Conservation (phyloP, 1,284 basidiomycete species). For the Naganishia cerealis region DNA sequence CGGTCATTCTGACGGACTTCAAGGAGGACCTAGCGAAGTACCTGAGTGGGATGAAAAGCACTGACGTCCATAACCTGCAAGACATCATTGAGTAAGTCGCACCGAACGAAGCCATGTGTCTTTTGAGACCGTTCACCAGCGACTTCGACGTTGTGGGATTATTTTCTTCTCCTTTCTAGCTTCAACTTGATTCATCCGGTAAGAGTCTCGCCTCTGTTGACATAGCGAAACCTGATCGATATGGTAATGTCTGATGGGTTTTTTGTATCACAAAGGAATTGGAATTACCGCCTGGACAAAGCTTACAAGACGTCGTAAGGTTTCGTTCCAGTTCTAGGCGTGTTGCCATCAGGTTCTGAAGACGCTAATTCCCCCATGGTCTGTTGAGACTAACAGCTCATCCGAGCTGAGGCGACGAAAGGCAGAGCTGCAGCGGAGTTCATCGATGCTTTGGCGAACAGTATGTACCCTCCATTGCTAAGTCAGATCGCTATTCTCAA, state of each 20-base stretch:
- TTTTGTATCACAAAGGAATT: no score
- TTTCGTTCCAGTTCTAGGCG: neutral
- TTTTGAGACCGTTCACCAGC: no score
- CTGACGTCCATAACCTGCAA: constrained; percentile 3
- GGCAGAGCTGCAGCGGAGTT: neutral
- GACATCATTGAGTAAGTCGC: constrained; percentile 7
- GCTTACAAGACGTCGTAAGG: constrained; percentile 1
- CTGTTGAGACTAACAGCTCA: neutral
- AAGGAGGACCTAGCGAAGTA: constrained; percentile 19
- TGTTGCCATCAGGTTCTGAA: neutral
- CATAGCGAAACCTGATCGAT: neutral
- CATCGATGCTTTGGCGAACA: neutral
- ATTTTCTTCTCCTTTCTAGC: neutral
- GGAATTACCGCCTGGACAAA: neutral
- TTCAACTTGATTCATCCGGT: constrained; percentile 2
- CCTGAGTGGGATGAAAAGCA: neutral
- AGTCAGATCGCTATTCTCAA: neutral
- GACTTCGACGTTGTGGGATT: no score
- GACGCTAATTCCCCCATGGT: neutral
- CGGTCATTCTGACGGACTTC: neutral
- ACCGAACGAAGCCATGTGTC: neutral
- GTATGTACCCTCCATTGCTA: neutral
- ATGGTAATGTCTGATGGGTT: neutral
- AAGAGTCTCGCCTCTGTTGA: neutral
- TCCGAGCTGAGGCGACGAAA: neutral